Percentiles rank a stretch among this genome's conserved stretches.
Conservation (phyloP, 1,284 basidiomycete species). For the Ceratobasidium sp. region DNA sequence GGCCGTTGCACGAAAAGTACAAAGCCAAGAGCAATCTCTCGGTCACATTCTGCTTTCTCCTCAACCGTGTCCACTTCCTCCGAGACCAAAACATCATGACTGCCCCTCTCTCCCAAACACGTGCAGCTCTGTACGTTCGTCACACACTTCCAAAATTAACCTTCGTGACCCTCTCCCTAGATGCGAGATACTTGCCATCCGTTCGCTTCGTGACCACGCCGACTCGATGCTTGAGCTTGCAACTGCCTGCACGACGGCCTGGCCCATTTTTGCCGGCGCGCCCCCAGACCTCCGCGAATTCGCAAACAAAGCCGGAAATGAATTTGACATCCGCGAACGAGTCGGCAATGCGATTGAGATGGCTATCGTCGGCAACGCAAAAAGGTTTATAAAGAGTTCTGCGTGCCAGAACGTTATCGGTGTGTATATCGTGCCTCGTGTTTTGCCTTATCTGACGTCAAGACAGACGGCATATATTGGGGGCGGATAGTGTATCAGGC, state of each 20-base stretch:
- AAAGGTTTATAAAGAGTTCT: conserved; percentile 86
- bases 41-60: conserved; percentile 86
- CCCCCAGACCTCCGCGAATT: conserved; percentile 69
- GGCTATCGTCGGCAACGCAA: conserved; percentile 86
- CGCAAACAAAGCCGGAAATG: conserved; percentile 73
- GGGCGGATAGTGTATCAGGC: conserved; percentile 92
- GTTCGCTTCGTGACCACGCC: conserved; percentile 80
- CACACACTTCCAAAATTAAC: conserved; percentile 66
- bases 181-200: conserved; percentile 87
- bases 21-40: conserved; percentile 73
- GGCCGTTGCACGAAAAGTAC: conserved; percentile 79
- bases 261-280: conserved; percentile 88
- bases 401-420: conserved; percentile 90
- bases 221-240: conserved; percentile 81
- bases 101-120: conserved; percentile 56
- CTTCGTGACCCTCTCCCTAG: conserved; percentile 59
- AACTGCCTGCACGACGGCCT: conserved; percentile 83
- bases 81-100: conserved; percentile 76
- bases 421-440: conserved; percentile 42
- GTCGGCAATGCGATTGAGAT: conserved; percentile 92
- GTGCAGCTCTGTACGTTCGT: conserved; percentile 63
- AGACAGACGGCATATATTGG: conserved; percentile 59
- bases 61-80: conserved; percentile 88
- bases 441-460: conserved; percentile 20
- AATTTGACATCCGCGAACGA: conserved; percentile 75